These are phyloP conservation scores for Teunomyces aglyptinius DNA, from an alignment of 805 yeast species.

Conservation along the genomic window DNA sequence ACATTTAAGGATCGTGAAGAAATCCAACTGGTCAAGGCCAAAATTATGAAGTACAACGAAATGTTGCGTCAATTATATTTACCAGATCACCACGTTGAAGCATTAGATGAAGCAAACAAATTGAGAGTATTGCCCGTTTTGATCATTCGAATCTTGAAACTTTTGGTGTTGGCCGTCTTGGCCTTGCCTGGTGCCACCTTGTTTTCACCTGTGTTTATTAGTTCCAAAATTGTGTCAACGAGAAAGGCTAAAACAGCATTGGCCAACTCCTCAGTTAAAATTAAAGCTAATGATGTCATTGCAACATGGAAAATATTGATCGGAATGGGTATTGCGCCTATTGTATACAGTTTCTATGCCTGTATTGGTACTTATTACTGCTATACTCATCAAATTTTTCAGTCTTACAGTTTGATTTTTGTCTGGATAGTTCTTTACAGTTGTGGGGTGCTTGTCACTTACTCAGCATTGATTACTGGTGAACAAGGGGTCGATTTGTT, in stretches of 20 bases:
- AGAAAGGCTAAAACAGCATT: constrained; percentile 76
- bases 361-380: constrained; percentile 48
- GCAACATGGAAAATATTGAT: constrained; percentile 97
- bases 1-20: constrained; percentile 69
- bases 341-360: constrained; percentile 80
- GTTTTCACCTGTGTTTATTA: constrained; percentile 83
- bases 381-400: constrained; percentile 16
- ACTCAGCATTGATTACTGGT: constrained; percentile 87
- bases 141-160: constrained; percentile 53
- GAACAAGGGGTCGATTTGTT: constrained; percentile 90
- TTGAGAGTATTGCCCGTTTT: constrained; percentile 52
- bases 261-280: constrained; percentile 84
- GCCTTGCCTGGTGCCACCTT: constrained; percentile 87
- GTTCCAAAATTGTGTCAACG: constrained; percentile 71
- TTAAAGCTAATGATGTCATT: constrained; percentile 88
- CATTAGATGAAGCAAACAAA: constrained; percentile 51
- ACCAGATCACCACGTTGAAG: constrained; percentile 60
- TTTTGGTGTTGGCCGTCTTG: constrained; percentile 54
- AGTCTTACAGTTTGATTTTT: constrained; percentile 30
- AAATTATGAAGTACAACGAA: constrained; percentile 69
- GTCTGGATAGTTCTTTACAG: constrained; percentile 50
- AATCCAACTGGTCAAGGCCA: constrained; percentile 56
- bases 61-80: constrained; percentile 47
- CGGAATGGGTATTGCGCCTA: constrained; percentile 84
- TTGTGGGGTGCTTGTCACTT: constrained; percentile 72